Evolutionary conservation across 2,329 filamentous ascomycete species (phyloP).

Genomic region (Tolypocladium ovalisporum): DNA sequence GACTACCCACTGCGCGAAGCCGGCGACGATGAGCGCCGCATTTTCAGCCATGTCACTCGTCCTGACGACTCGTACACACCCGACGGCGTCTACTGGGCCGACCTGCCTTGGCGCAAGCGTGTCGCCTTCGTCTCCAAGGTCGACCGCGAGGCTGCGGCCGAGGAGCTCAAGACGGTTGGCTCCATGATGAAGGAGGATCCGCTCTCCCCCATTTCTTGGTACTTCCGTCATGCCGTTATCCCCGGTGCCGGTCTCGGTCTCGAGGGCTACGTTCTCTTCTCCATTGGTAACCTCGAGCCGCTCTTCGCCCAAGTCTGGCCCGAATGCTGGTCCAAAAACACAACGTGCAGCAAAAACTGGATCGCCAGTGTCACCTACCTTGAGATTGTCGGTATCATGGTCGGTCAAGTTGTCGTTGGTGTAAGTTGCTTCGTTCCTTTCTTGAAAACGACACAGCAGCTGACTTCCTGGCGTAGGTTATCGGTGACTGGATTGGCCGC

Average conservation of each 20-base stretch:
- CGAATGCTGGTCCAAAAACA: conserved; percentile 59
- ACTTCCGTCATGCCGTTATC: conserved; percentile 82
- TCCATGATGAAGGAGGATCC: conserved; percentile 79
- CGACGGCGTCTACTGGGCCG: conserved; percentile 87
- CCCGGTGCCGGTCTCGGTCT: conserved; percentile 86
- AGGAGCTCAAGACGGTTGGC: conserved; percentile 59
- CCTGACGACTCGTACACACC: conserved; percentile 81
- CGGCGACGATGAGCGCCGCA: conserved; percentile 41
- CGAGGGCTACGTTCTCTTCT: conserved; percentile 94
- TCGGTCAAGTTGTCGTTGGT: conserved; percentile 82
- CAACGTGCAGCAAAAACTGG: conserved; percentile 70
- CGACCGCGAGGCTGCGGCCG: conserved; percentile 57
- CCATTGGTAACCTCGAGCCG: conserved; percentile 84
- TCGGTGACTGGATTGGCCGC: conserved; percentile 69
- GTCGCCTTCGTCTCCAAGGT: conserved; percentile 65
- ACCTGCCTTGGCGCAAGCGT: conserved; percentile 61
- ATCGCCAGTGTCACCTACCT: conserved; percentile 77
- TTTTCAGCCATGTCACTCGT: conserved; percentile 70
- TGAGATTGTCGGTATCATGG: conserved; percentile 89
- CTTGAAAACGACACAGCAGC: not conserved
- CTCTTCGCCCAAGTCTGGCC: conserved; percentile 69
- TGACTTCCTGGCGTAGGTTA: conserved; percentile 26
- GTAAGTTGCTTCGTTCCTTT: conserved; percentile 31
- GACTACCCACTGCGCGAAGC: conserved; percentile 30
- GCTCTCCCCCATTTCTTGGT: conserved; percentile 72